Evolutionary conservation across 2,329 filamentous ascomycete genomes (phyloP), one percentile per base, ranked within the genome.

Genomic region (Calonectria pauciramosa): DNA sequence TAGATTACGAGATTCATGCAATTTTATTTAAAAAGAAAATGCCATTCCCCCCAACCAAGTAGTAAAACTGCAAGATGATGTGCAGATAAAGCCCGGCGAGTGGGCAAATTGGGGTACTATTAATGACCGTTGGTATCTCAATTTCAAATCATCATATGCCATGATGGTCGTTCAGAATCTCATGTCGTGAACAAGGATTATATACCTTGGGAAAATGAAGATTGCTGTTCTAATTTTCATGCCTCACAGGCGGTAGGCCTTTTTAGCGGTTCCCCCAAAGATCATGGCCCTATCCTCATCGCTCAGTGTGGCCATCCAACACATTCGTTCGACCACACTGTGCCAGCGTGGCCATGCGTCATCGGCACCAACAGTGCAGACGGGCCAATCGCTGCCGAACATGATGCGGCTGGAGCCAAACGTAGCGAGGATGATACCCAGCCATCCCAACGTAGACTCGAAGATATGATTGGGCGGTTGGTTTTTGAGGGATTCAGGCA

Each of bases 301-400:
- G 2, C 84, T 87, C 74, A 96, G 83, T 52, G 88, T 88, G 1
- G 90, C 91, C 88, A 93, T 89, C 84, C 89, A 88, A 77, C 96
- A 90, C 79, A 95, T 88, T 76, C 87, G 87, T 76, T 93, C 91
- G 23, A 98, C 94, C 1, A 97, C 88, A 26, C 88, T 88, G 76
- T 88, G 91, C 96, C 96, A 98, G 79, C 93, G 91, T 44, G 87
- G 86, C 95, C 96, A 98, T 38, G 94, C 92, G 28, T 87, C 85
- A 63, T 89, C 86, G 52, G 88, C 88, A 78, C 84, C 80, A 32
- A 95, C 86, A 76, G 95, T 96, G 86, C 95, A 98, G 0, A 98
- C 93, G 2, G 96, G 96, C 96, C 96, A 99, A 84, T 98, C 96
- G 77, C 94, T 96, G 30, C 94, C 96, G 84, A 97, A 98, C 93